Conservation (phyloP, 2,329 filamentous ascomycete species). For the Colletotrichum viniferum region DNA sequence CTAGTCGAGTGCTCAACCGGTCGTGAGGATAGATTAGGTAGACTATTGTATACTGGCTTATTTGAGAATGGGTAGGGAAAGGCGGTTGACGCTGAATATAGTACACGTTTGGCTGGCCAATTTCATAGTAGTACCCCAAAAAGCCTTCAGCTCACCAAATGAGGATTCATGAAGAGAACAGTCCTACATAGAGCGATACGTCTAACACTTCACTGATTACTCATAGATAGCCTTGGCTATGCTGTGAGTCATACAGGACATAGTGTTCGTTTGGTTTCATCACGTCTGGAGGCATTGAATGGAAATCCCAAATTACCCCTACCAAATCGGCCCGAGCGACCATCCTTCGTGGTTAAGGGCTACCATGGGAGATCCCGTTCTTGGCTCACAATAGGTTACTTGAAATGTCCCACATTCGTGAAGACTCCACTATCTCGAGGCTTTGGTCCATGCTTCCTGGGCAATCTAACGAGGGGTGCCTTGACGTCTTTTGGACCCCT, state of each 20-base stretch:
- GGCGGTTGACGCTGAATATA: too few species aligned
- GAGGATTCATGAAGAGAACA: too few species aligned
- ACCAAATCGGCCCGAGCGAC: background rate
- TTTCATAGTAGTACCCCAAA: too few species aligned
- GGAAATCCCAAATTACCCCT: background rate
- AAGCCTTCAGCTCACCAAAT: too few species aligned
- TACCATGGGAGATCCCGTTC: background rate
- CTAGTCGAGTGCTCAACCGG: fast-evolving
- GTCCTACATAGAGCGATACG: too few species aligned
- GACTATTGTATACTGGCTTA: too few species aligned
- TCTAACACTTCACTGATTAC: background rate
- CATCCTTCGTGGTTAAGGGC: background rate
- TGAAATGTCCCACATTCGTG: background rate
- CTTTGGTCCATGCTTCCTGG: background rate
- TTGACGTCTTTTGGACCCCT: background rate
- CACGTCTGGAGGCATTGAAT: background rate
- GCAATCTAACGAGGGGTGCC: background rate
- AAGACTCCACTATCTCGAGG: background rate
- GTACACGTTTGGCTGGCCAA: too few species aligned
- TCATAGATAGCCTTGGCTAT: background rate
- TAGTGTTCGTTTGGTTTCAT: background rate
- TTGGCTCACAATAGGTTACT: background rate
- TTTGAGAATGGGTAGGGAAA: too few species aligned
- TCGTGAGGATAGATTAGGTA: too few species aligned
- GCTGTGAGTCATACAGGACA: background rate